Evolutionary conservation across 2,329 filamentous ascomycete genomes (phyloP).

Genomic region (Cladorrhinum sp.): DNA sequence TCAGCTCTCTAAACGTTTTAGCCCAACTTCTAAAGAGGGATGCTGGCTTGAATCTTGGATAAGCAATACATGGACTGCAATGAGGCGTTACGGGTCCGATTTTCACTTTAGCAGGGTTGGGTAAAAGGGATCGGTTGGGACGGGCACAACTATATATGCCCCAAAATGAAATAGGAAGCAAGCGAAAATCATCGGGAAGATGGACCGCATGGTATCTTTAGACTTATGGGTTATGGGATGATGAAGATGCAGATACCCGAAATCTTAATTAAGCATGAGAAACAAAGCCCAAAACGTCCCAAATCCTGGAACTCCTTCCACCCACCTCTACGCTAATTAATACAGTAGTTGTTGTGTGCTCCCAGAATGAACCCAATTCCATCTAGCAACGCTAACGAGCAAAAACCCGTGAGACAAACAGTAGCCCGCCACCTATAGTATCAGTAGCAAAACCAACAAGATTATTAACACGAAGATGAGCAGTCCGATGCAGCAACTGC

Average conservation of each 20-base stretch:
- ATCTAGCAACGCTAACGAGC: not conserved
- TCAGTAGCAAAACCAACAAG: constrained; percentile 72
- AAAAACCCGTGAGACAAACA: not conserved
- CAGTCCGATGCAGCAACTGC: constrained; percentile 86
- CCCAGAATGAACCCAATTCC: not conserved
- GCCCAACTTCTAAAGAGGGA: constrained; percentile 52
- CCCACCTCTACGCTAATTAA: constrained; percentile 2
- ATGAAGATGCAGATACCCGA: not conserved
- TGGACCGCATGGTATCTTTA: not conserved
- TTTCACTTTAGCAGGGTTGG: not conserved
- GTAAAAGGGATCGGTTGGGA: not conserved
- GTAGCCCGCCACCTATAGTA: constrained; percentile 44
- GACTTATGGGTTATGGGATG: not conserved
- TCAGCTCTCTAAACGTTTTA: constrained; percentile 51
- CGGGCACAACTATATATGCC: not conserved
- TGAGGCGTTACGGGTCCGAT: not conserved
- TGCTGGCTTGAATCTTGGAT: constrained; percentile 47
- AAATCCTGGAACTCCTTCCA: not conserved
- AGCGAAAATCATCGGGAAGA: not conserved
- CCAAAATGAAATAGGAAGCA: not conserved
- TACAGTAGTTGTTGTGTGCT: not conserved
- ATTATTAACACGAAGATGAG: constrained; percentile 87
- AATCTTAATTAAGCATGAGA: not conserved
- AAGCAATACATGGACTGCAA: not conserved
- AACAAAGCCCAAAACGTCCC: not conserved